Evolutionary conservation across 2,329 filamentous ascomycete genomes (phyloP).

Genomic region (Didymella sp.): DNA sequence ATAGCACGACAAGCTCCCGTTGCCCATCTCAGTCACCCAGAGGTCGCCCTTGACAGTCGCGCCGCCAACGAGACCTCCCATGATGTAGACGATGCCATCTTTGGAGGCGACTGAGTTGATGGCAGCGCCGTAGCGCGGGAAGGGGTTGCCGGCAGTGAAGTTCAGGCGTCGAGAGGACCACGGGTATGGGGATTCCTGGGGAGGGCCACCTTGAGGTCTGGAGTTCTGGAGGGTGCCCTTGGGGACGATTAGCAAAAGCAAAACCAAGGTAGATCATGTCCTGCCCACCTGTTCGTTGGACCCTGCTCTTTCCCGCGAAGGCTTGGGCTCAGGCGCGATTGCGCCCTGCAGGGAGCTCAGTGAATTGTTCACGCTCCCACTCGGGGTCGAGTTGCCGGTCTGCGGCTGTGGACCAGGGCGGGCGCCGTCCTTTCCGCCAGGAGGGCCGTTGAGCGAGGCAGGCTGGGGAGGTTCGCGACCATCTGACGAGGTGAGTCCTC

Average conservation of each 20-base stretch:
- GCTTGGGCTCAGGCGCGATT: slow-evolving; percentile 69
- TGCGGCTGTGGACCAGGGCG: slow-evolving; percentile 32
- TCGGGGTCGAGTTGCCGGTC: slow-evolving; percentile 71
- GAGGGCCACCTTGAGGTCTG: slow-evolving; percentile 46
- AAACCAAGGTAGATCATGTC: neutral
- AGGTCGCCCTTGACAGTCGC: slow-evolving; percentile 95
- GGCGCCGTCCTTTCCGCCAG: slow-evolving; percentile 47
- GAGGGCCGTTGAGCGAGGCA: slow-evolving; percentile 44
- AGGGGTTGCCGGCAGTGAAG: slow-evolving; percentile 87
- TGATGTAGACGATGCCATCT: slow-evolving; percentile 95
- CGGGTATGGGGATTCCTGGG: slow-evolving; percentile 85
- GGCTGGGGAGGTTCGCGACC: slow-evolving; percentile 52
- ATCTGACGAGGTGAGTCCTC: slow-evolving; percentile 65
- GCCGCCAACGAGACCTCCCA: slow-evolving; percentile 95
- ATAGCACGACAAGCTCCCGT: slow-evolving; percentile 84
- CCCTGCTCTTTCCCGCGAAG: slow-evolving; percentile 63
- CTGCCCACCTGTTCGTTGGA: slow-evolving; percentile 62
- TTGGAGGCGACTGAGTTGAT: slow-evolving; percentile 93
- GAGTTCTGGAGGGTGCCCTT: slow-evolving; percentile 27
- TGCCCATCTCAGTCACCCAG: slow-evolving; percentile 94
- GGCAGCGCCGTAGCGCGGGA: slow-evolving; percentile 94
- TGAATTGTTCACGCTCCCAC: slow-evolving; percentile 71
- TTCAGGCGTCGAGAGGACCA: slow-evolving; percentile 92
- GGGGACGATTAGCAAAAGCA: slow-evolving; percentile 21
- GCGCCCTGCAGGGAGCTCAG: slow-evolving; percentile 71